Percentiles rank a stretch among this genome's conserved stretches.
These are phyloP conservation scores for Melaleuca quinquenervia DNA, from an alignment of 345 rosid species.

Conservation along the genomic window DNA sequence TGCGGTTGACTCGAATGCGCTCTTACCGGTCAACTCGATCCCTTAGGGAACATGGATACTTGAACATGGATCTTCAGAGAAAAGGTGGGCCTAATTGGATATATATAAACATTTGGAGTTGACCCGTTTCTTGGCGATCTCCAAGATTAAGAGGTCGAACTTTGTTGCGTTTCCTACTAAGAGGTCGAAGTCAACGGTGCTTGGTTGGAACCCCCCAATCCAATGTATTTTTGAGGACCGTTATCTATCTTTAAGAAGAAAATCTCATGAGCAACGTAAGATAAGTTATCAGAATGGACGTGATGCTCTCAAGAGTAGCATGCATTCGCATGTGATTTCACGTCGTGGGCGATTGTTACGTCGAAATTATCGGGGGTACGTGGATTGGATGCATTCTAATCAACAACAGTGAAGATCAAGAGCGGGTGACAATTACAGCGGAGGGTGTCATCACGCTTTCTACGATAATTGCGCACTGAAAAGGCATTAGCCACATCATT, in stretches of 20 bases:
- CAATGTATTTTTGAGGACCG: neutral
- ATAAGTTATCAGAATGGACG: accelerated
- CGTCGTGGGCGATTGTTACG: neutral
- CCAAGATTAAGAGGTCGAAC: neutral
- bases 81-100: too few relatives aligned
- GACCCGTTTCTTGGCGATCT: neutral
- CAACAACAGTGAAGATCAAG: neutral
- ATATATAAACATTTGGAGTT: accelerated
- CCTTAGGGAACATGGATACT: neutral
- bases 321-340: neutral
- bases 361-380: neutral
- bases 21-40: neutral
- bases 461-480: neutral
- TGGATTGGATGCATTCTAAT: neutral
- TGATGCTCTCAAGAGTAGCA: neutral
- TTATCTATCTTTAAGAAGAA: neutral
- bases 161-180: neutral
- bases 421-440: neutral
- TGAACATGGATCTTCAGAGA: too few relatives aligned
- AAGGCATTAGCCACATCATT: neutral
- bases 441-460: neutral
- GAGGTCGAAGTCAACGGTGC: neutral
- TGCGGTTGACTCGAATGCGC: neutral
- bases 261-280: neutral
- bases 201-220: neutral